Evolutionary conservation across 768 basidiomycete genomes (phyloP).

Genomic region (Hypsizygus marmoreus): DNA sequence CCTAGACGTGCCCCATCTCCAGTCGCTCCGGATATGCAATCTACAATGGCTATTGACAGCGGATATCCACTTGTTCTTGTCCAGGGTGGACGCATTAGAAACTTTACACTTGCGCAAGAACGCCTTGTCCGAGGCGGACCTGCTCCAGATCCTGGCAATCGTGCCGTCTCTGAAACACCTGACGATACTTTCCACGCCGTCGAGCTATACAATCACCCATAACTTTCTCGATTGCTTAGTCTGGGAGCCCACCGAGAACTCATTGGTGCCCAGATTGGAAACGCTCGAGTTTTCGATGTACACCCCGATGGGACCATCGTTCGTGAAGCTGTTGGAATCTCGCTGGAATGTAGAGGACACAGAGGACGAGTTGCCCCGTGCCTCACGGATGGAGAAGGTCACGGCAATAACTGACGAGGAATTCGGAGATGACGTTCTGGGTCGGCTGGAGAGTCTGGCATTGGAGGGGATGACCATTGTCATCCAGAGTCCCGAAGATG

Average conservation of each 20-base stretch:
- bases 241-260: constrained; percentile 27
- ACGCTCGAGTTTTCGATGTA: constrained; percentile 40
- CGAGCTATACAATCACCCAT: constrained; percentile 32
- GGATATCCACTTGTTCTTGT: constrained; percentile 35
- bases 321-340: constrained; percentile 39
- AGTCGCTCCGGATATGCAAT: constrained; percentile 41
- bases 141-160: constrained; percentile 34
- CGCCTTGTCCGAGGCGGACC: constrained; percentile 33
- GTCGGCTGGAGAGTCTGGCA: constrained; percentile 18
- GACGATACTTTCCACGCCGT: constrained; percentile 33
- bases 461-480: constrained; percentile 20
- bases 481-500: constrained; percentile 14
- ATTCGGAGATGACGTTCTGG: constrained; percentile 16
- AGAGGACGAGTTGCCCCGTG: constrained; percentile 3
- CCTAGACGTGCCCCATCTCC: constrained; percentile 35
- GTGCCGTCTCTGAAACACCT: constrained; percentile 34
- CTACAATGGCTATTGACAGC: constrained; percentile 33
- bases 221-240: constrained; percentile 35
- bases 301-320: constrained; percentile 30
- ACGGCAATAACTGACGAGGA: constrained; percentile 16
- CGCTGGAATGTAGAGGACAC: constrained; percentile 17
- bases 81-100: constrained; percentile 30
- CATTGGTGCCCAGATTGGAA: constrained; percentile 34
- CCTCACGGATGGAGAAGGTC: constrained; percentile 14
- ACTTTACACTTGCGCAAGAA: constrained; percentile 41